Conservation (phyloP, 2,329 filamentous ascomycete genomes). For the Fusarium miscanthi region DNA sequence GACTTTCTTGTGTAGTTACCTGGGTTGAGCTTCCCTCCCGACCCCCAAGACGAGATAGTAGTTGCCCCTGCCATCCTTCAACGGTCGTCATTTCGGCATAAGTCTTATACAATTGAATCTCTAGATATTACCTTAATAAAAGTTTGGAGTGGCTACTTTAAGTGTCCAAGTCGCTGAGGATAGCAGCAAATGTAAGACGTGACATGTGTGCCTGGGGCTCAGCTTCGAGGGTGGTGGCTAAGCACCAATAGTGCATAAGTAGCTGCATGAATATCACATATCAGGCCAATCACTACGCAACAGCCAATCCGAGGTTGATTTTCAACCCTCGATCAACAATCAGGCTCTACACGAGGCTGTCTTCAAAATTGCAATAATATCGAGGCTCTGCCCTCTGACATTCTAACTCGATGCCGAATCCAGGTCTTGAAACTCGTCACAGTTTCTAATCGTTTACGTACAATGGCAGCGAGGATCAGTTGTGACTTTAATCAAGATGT, state of each 20-base stretch:
- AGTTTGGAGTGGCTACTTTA: rapidly evolving
- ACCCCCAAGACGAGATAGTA: not conserved
- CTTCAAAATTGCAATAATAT: not conserved
- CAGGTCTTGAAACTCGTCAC: too few species aligned
- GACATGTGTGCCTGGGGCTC: not conserved
- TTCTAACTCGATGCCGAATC: too few species aligned
- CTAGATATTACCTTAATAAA: rapidly evolving
- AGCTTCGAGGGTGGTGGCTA: not conserved
- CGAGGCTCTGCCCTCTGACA: too few species aligned
- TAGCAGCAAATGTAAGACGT: not conserved
- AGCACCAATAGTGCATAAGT: not conserved
- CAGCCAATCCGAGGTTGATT: not conserved
- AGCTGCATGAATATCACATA: not conserved
- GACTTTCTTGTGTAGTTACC: not conserved
- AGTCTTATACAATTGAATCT: not conserved
- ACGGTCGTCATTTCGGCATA: not conserved
- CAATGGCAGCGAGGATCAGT: not conserved
- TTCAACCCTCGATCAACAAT: not conserved
- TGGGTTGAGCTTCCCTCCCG: not conserved
- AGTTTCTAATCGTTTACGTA: not conserved
- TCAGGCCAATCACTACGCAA: not conserved
- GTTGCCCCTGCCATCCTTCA: not conserved
- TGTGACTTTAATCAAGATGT: not conserved
- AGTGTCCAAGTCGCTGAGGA: not conserved
- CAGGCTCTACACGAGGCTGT: not conserved